Conservation (phyloP, 1,284 basidiomycete genomes). For the Puccinia triticina region DNA sequence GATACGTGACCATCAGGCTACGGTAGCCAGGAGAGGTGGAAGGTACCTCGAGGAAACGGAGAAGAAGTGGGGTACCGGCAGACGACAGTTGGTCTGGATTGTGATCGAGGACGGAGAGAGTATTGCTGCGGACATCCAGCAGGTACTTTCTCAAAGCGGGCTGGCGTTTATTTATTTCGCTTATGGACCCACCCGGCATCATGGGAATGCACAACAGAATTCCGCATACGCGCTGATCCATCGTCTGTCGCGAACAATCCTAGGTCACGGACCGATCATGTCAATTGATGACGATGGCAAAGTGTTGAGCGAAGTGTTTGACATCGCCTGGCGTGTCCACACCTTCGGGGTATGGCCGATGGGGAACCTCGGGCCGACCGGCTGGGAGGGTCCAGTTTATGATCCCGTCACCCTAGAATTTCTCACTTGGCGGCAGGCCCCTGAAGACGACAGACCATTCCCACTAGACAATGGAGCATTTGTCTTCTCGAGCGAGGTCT, state of each 20-base stretch:
- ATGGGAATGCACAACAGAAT: constrained; percentile 48
- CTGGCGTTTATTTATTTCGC: constrained; percentile 33
- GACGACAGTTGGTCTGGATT: constrained; percentile 30
- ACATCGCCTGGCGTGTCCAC: constrained; percentile 45
- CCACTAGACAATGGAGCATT: constrained; percentile 46
- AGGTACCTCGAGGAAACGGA: constrained; percentile 24
- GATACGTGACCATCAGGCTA: constrained; percentile 21
- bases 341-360: constrained; percentile 52
- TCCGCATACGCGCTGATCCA: constrained; percentile 47
- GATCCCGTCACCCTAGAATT: constrained; percentile 40
- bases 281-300: constrained; percentile 46
- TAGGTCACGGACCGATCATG: constrained; percentile 36
- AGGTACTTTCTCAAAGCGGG: background rate
- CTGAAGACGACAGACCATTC: constrained; percentile 31
- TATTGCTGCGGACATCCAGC: constrained; percentile 14
- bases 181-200: constrained; percentile 26
- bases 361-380: constrained; percentile 50
- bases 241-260: constrained; percentile 23
- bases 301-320: constrained; percentile 37
- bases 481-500: constrained; percentile 33
- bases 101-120: constrained; percentile 37
- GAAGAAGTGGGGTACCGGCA: constrained; percentile 26
- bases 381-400: constrained; percentile 51
- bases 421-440: constrained; percentile 16
- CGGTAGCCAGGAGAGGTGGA: background rate